Conservation (phyloP, 1,284 basidiomycete species). For the Malassezia brasiliensis region DNA sequence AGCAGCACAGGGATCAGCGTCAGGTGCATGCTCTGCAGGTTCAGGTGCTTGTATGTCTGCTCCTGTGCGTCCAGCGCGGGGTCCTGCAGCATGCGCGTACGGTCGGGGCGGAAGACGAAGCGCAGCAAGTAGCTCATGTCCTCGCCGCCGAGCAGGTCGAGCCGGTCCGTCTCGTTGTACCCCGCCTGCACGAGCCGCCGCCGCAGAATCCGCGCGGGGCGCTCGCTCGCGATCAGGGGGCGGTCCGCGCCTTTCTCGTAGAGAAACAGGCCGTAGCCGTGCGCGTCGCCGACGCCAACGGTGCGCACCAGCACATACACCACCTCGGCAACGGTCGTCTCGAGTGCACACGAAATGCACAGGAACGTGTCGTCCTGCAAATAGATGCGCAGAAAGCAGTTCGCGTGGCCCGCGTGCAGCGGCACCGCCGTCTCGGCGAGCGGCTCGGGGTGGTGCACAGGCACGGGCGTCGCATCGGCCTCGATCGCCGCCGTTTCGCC, state of each 20-base stretch:
- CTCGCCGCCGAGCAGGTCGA: constrained; percentile 69
- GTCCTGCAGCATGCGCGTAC: constrained; percentile 52
- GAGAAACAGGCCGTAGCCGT: constrained; percentile 40
- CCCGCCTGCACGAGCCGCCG: constrained; percentile 81
- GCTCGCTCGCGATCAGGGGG: constrained; percentile 58
- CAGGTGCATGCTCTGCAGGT: constrained; percentile 71
- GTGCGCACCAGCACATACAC: constrained; percentile 30
- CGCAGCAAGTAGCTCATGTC: constrained; percentile 77
- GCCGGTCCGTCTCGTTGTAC: constrained; percentile 69
- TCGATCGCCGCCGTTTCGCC: not conserved
- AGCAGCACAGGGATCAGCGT: constrained; percentile 83
- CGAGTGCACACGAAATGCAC: constrained; percentile 59
- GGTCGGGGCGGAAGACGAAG: constrained; percentile 63
- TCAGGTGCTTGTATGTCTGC: constrained; percentile 63
- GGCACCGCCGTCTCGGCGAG: not conserved
- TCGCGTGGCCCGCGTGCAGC: constrained; percentile 4
- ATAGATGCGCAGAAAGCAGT: constrained; percentile 63
- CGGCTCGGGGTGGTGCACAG: not conserved
- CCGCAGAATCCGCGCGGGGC: constrained; percentile 73
- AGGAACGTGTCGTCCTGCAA: constrained; percentile 65
- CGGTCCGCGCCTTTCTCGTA: constrained; percentile 44
- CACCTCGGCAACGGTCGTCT: constrained; percentile 62
- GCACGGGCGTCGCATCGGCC: not conserved
- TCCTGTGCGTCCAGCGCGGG: constrained; percentile 36
- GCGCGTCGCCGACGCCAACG: constrained; percentile 17